Base-by-base conservation (phyloP, 1,139 yeast species). In the Geotrichum histeridarum region DNA sequence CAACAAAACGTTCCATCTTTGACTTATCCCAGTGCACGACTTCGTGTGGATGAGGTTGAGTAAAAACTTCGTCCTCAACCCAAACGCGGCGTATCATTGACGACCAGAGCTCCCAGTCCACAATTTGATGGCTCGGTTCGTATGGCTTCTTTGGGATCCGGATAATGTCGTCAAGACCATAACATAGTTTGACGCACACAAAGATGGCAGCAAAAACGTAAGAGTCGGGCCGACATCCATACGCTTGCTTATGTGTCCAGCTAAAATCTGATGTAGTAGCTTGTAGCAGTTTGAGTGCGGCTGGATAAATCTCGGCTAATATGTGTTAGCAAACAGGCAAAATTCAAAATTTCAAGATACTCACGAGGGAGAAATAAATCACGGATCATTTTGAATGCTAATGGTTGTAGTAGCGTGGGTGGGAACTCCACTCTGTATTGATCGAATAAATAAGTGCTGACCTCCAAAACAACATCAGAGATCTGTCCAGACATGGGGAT, bases 31-130 rank as follows among this genome's bases (percentile, higher is more conserved):
- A 71, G 48, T 54, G 63, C 27, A 61, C 52, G 0, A 63, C 63
- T 12, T 67, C 66, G 8, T 64, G 58, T 32, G 66, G 69, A 39
- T 67, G 70, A 1, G 59, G 60, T 4, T 57, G 59, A 7, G 57
- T 57, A 15, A 61, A 59, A 8, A 59, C 54, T 48, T 68, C 70
- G 33, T 66, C 69, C 32, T 62, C 64, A 17, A 63, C 48, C 72
- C 72, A 70, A 2, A 64, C 37, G 38, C 67, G 65, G 8, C 68
- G 61, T 17, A 72, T 51, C 59, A 68, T 48, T 39, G 65, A 68
- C 9, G 58, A 51, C 75, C 76, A 72, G 1, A 66, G 57, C 11
- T 57, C 58, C 72, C 71, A 67, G 57, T 72, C 67, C 4, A 64
- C 59, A 15, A 55, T 58, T 14, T 60, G 63, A 7, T 60, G 58